Conservation (phyloP, 148 eudicot species). For the Cornus florida region DNA sequence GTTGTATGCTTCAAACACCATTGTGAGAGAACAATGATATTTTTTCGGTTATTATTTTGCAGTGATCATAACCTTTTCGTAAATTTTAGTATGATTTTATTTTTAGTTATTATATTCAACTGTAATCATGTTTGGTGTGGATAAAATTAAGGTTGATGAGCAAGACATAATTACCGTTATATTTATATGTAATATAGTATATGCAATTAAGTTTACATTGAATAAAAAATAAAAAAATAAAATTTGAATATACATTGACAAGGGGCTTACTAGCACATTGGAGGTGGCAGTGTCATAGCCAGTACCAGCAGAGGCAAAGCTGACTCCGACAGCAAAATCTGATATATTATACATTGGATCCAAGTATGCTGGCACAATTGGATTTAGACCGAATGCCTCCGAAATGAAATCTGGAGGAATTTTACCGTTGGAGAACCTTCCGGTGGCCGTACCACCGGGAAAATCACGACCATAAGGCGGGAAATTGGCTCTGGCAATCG, state of each 20-base stretch:
- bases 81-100: too few relatives aligned
- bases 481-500: constrained; percentile 67
- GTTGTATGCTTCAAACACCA: too few relatives aligned
- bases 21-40: too few relatives aligned
- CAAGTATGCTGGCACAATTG: constrained; percentile 76
- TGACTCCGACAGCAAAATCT: constrained; percentile 79
- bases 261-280: constrained; percentile 64
- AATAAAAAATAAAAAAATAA: background rate
- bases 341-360: constrained; percentile 61
- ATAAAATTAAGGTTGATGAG: too few relatives aligned
- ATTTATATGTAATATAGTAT: too few relatives aligned
- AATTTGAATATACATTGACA: too few relatives aligned
- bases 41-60: too few relatives aligned
- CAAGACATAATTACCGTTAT: too few relatives aligned
- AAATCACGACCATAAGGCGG: constrained; percentile 83
- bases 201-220: background rate
- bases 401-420: constrained; percentile 76
- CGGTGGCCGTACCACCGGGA: constrained; percentile 64
- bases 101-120: too few relatives aligned
- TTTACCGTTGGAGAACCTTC: constrained; percentile 77
- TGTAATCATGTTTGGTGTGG: too few relatives aligned
- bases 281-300: constrained; percentile 85
- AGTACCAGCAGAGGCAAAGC: constrained; percentile 95
- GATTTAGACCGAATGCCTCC: constrained; percentile 65
- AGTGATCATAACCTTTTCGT: too few relatives aligned